Evolutionary conservation across 768 basidiomycete species (phyloP).

Genomic region (Baorangia bicolor): DNA sequence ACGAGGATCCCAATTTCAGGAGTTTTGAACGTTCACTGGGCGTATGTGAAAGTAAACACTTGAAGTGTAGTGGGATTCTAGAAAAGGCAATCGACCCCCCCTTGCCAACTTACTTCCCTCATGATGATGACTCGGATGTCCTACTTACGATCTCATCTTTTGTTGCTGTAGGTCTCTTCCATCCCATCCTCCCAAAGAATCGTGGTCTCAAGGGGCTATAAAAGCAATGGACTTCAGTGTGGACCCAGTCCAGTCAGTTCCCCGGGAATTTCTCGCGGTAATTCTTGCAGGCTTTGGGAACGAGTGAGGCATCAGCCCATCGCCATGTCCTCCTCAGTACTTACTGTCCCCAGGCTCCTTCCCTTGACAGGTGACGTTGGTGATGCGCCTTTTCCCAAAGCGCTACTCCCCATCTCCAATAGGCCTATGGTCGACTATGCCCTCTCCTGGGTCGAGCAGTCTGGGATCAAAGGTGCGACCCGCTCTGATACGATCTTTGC

Average conservation of each 20-base stretch:
- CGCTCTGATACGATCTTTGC: neutral
- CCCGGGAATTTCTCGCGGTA: conserved; percentile 84
- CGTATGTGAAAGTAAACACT: too few species aligned
- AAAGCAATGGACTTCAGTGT: conserved; percentile 63
- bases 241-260: conserved; percentile 49
- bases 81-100: conserved; percentile 22
- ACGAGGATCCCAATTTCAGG: neutral
- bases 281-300: conserved; percentile 92
- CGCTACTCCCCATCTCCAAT: conserved; percentile 84
- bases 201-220: neutral
- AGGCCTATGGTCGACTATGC: conserved; percentile 83
- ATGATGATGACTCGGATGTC: conserved; percentile 8
- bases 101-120: neutral
- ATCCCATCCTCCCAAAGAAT: neutral
- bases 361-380: conserved; percentile 78
- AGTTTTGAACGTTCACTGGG: neutral
- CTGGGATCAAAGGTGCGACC: conserved; percentile 73
- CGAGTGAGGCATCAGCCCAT: conserved; percentile 54
- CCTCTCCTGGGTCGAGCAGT: conserved; percentile 83
- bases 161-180: neutral
- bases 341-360: conserved; percentile 50
- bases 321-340: neutral
- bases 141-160: neutral
- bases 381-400: conserved; percentile 82
- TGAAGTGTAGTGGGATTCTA: conserved; percentile 11